phyloP scores from a whole-genome alignment of 352 stramenopile genomes.

The Phytophthora boehmeriae region DNA sequence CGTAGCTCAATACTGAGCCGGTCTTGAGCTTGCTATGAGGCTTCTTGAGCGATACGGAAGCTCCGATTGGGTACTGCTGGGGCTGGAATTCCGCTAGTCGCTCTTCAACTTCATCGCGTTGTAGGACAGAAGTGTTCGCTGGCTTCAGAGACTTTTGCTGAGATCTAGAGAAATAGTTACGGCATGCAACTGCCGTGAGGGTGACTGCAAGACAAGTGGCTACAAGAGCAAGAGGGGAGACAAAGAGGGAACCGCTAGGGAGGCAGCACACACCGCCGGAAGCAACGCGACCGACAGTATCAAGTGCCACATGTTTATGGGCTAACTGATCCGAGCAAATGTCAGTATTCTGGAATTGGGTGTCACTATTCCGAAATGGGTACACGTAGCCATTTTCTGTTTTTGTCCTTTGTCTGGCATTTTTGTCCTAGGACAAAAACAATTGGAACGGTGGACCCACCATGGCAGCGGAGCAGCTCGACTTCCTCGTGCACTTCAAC shows the following conservation, averaged over 20 bases:
- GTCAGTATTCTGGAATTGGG: no score
- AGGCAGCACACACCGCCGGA: slow-evolving; percentile 8
- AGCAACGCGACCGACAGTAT: slow-evolving; percentile 6
- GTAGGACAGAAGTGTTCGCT: slow-evolving; percentile 27
- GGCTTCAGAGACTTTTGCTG: slow-evolving; percentile 1
- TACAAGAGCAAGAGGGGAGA: slow-evolving; percentile 1
- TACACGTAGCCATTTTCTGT: not conserved
- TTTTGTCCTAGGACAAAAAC: no score
- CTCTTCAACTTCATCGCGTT: slow-evolving; percentile 40
- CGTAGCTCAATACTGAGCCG: slow-evolving; percentile 31
- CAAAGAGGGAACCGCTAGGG: not conserved
- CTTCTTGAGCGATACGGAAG: slow-evolving; percentile 19
- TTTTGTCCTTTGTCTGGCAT: no score
- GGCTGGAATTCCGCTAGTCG: slow-evolving; percentile 17
- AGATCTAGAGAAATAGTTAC: slow-evolving; percentile 3
- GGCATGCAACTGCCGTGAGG: slow-evolving; percentile 8
- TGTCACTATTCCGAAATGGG: no score
- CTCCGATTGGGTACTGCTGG: slow-evolving; percentile 31
- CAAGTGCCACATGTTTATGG: not conserved
- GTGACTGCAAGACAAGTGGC: slow-evolving; percentile 14
- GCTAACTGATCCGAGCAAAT: no score
- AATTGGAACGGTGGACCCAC: no score
- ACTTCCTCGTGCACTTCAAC: slow-evolving; percentile 86
- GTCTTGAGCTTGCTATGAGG: slow-evolving; percentile 8
- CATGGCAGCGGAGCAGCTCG: slow-evolving; percentile 55